Base-by-base conservation (phyloP, 2,329 filamentous ascomycete species). In the Fusarium irregulare region DNA sequence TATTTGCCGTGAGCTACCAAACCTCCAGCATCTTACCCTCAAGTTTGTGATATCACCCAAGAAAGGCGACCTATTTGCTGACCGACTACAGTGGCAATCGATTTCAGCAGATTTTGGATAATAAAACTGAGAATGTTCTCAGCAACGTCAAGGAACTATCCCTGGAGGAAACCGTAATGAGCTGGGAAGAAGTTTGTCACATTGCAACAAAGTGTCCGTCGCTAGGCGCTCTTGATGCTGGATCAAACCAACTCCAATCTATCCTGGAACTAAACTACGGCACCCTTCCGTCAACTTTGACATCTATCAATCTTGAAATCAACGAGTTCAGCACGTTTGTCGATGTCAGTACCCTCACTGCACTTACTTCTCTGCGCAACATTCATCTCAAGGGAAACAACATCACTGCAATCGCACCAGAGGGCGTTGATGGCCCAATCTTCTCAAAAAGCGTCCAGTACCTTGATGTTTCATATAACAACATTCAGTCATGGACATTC, bases 341-440 rank as follows among this genome's bases (percentile, higher is more conserved):
- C 2, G 87, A 90, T 50, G 71, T 94, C 6, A 77, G 81, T 4
- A 81, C 85, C 27, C 83, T 95, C 7, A 74, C 84, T 4, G 69
- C 76, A 23, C 79, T 92, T 25, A 76, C 77, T 2, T 80, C 82
- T 32, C 83, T 92, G 14, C 85, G 86, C 50, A 88, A 85, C 56
- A 81, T 90, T 1, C 87, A 94, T 55, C 85, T 98, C 54, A 95
- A 97, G 73, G 89, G 90, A 53, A 97, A 97, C 80, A 85, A 83
- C 51, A 92, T 97, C 67, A 81, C 82, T 18, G 75, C 79, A 18
- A 78, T 86, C 25, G 71, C 76, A 9, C 60, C 78, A 3, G 61
- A 75, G 10, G 73, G 68, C 16, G 34, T 47, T 2, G 30, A 72
- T 7, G 71, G 74, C 2, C 81, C 88, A 7, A 73, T 84, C 10